Conservation (phyloP, 495 filamentous ascomycete species). For the Achaetomiella virescens region DNA sequence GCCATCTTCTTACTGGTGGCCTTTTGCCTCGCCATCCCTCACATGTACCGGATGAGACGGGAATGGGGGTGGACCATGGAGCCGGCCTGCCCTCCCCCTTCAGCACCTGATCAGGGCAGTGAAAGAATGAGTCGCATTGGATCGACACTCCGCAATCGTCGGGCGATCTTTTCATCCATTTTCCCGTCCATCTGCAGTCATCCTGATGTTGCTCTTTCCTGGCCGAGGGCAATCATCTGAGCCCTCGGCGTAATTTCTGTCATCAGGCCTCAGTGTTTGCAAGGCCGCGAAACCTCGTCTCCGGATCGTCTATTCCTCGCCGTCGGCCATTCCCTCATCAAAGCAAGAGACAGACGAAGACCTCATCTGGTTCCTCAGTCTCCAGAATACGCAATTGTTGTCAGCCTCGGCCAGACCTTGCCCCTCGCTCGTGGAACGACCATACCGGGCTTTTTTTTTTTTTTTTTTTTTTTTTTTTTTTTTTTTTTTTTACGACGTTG, state of each 20-base stretch:
- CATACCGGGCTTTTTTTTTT: not conserved
- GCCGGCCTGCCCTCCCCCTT: not conserved
- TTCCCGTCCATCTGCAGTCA: not conserved
- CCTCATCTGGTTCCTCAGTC: not conserved
- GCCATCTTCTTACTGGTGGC: not conserved
- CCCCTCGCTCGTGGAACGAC: not conserved
- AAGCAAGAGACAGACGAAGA: not conserved
- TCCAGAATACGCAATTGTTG: not conserved
- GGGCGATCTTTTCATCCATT: slow-evolving; percentile 7
- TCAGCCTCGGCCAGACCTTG: slow-evolving; percentile 3
- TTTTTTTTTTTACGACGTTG: not conserved
- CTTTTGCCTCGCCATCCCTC: not conserved
- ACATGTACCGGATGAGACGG: not conserved
- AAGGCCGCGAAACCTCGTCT: not conserved
- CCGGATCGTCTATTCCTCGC: not conserved
- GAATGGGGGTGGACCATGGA: not conserved
- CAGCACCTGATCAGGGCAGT: slow-evolving; percentile 5
- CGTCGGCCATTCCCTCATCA: not conserved
- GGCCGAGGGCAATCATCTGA: not conserved
- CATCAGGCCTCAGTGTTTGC: not conserved
- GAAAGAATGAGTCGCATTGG: slow-evolving; percentile 2
- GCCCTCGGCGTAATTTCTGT: not conserved
- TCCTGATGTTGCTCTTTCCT: not conserved
- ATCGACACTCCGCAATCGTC: slow-evolving; percentile 5
- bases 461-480: not conserved